Conservation (phyloP, 495 filamentous ascomycete species). For the Antarctomyces pellizariae region DNA sequence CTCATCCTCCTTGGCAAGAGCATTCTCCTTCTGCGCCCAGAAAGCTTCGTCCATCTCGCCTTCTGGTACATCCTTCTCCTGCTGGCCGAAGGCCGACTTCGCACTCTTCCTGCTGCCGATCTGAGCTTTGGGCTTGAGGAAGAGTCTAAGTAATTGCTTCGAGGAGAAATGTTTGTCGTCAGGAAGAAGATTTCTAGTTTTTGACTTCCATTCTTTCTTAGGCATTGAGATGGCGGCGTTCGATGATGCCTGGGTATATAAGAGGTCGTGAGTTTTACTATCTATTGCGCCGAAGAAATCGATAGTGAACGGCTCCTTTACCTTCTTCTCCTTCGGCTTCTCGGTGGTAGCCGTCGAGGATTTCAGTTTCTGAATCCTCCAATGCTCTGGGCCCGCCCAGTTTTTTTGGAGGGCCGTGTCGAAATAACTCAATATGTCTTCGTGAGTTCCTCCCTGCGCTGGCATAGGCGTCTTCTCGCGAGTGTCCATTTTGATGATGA, state of each 20-base stretch:
- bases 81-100: conserved; percentile 16
- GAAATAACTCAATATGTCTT: conserved; percentile 92
- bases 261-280: conserved; percentile 42
- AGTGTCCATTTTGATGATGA: conserved; percentile 48
- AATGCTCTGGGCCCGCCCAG: conserved; percentile 98
- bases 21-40: conserved; percentile 65
- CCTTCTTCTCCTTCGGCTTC: conserved; percentile 43
- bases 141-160: conserved; percentile 63
- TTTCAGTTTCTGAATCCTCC: conserved; percentile 88
- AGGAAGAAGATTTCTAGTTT: conserved; percentile 75
- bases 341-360: conserved; percentile 40
- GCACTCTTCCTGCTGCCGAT: conserved; percentile 29
- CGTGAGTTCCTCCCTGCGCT: conserved; percentile 40
- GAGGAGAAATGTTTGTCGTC: conserved; percentile 99
- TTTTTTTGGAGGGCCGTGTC: conserved; percentile 88
- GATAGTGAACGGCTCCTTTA: conserved; percentile 91
- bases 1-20: conserved; percentile 20
- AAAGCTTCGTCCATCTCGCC: conserved; percentile 84
- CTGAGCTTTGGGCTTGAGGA: conserved; percentile 80
- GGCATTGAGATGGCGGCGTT: conserved; percentile 63
- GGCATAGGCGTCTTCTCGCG: conserved; percentile 25
- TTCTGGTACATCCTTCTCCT: conserved; percentile 28
- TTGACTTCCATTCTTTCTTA: conserved; percentile 87
- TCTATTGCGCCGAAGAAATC: conserved; percentile 61
- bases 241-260: conserved; percentile 65